Conservation (phyloP, 495 filamentous ascomycete species). For the Pseudevernia furfuracea region DNA sequence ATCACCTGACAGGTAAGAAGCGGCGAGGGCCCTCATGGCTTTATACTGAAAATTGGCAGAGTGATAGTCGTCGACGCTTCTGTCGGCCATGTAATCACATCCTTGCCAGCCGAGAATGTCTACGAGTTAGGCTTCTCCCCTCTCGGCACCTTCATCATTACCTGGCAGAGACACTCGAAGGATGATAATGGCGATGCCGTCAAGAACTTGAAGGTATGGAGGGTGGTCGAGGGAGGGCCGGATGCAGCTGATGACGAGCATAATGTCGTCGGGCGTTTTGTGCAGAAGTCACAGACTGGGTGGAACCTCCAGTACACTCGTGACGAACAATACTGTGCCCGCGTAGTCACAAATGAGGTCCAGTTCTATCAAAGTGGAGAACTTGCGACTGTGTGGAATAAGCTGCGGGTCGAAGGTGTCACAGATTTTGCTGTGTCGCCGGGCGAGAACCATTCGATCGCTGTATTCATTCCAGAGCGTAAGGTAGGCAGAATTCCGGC, state of each 20-base stretch:
- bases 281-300: conserved; percentile 89
- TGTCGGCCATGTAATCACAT: conserved; percentile 66
- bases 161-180: conserved; percentile 89
- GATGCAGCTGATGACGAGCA: conserved; percentile 43
- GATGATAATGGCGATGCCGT: conserved; percentile 85
- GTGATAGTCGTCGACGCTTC: conserved; percentile 79
- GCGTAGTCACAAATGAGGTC: conserved; percentile 90
- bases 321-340: conserved; percentile 88
- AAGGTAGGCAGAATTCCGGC: conserved; percentile 52
- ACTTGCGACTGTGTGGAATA: conserved; percentile 83
- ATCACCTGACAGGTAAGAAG: conserved; percentile 63
- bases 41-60: conserved; percentile 33
- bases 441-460: conserved; percentile 79
- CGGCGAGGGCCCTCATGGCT: conserved; percentile 2
- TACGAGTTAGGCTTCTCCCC: conserved; percentile 94
- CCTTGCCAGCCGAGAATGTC: conserved; percentile 68
- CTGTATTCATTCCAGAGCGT: conserved; percentile 87
- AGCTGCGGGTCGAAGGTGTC: conserved; percentile 87
- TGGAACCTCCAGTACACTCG: conserved; percentile 97
- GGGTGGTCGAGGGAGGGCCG: conserved; percentile 48
- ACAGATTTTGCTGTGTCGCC: conserved; percentile 83
- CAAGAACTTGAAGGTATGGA: conserved; percentile 97
- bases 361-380: conserved; percentile 90
- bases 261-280: conserved; percentile 73
- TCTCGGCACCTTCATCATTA: conserved; percentile 83